These are phyloP conservation scores for Coniella lustricola DNA, from an alignment of 2,329 filamentous ascomycete species.

Conservation along the genomic window DNA sequence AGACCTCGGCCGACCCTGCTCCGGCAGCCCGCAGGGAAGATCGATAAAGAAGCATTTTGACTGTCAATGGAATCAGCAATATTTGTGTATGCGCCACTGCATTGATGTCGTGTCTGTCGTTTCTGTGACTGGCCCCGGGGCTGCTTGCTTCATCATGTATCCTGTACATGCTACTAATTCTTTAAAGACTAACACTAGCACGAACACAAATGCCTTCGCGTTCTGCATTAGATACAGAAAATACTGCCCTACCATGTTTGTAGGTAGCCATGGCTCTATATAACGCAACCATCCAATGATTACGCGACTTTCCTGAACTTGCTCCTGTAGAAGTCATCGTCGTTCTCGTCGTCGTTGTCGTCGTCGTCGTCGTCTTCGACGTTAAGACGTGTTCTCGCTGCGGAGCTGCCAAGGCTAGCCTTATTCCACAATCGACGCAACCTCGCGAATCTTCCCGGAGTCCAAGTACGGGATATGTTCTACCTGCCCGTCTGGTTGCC, in stretches of 20 bases:
- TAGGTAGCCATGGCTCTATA: neutral
- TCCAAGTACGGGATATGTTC: constrained; percentile 11
- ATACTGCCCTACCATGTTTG: too few relatives aligned
- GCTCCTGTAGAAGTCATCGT: neutral
- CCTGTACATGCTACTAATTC: neutral
- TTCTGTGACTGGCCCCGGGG: neutral
- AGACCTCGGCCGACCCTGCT: too few relatives aligned
- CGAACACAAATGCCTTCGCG: neutral
- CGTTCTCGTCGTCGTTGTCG: neutral
- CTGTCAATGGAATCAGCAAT: too few relatives aligned
- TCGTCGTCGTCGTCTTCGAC: neutral
- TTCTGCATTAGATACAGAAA: neutral
- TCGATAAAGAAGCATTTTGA: too few relatives aligned
- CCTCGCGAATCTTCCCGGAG: constrained; percentile 8
- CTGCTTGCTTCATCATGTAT: too few relatives aligned
- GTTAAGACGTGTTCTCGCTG: neutral
- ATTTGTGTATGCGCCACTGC: too few relatives aligned
- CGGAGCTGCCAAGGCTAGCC: neutral
- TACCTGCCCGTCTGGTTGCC: constrained; percentile 18
- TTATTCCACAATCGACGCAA: constrained; percentile 8
- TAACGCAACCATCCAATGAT: neutral
- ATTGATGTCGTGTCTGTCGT: too few relatives aligned
- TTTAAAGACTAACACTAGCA: neutral
- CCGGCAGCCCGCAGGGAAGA: too few relatives aligned
- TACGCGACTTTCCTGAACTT: neutral